phyloP scores from a whole-genome alignment of 2,329 filamentous ascomycete species.

The Aspergillus melleus region DNA sequence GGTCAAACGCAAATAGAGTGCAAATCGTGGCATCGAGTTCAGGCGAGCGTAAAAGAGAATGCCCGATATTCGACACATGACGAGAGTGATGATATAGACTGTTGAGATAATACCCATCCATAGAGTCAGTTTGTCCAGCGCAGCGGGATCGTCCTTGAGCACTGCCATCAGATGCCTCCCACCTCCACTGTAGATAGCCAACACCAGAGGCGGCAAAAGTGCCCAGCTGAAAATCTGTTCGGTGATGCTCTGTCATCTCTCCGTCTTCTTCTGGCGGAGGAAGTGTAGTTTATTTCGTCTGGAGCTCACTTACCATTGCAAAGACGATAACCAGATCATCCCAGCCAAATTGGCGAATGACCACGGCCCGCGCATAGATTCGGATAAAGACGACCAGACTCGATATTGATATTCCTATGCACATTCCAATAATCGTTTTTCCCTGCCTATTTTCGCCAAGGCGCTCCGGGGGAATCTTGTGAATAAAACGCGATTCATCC shows the following conservation, averaged over 20 bases:
- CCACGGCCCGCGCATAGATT: slow-evolving; percentile 8
- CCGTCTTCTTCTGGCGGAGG: not conserved
- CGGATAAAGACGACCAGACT: slow-evolving; percentile 11
- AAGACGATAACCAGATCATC: slow-evolving; percentile 19
- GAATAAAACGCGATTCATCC: no score
- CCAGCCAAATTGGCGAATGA: slow-evolving; percentile 17
- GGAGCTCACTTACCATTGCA: slow-evolving; percentile 10
- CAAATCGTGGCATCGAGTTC: slow-evolving; percentile 19
- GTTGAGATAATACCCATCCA: slow-evolving; percentile 22
- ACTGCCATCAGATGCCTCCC: slow-evolving; percentile 16
- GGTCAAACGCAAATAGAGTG: slow-evolving; percentile 6
- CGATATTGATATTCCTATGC: no score
- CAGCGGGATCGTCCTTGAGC: not conserved
- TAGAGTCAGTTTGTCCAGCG: slow-evolving; percentile 17
- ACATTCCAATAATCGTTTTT: no score
- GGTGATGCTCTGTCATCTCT: not conserved
- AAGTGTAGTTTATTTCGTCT: not conserved
- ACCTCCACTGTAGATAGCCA: slow-evolving; percentile 15
- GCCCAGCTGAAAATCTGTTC: slow-evolving; percentile 8
- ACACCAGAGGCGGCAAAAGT: slow-evolving; percentile 14
- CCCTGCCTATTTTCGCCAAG: no score
- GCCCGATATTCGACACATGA: slow-evolving; percentile 20
- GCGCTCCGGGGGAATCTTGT: no score
- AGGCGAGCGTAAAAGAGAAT: slow-evolving; percentile 22
- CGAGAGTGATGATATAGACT: slow-evolving; percentile 20